Percentiles rank a stretch among this genome's conserved stretches.
phyloP scores from a whole-genome alignment of 768 basidiomycete genomes.

The Rhodotorula diobovata region DNA sequence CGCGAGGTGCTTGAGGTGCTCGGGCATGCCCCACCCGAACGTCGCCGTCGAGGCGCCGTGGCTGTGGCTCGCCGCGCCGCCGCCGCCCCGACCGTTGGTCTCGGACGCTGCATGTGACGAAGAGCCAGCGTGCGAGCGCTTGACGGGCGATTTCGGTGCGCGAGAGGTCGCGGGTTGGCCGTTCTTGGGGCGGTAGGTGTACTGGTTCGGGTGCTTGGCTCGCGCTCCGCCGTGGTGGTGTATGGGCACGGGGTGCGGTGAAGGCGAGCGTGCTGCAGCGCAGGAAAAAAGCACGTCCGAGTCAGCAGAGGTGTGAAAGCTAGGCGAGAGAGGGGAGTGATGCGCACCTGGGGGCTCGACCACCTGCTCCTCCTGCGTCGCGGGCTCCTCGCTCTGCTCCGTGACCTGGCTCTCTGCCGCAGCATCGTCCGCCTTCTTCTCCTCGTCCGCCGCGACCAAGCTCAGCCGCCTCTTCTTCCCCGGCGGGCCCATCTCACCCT shows the following conservation, averaged over 20 bases:
- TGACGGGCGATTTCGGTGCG: conserved; percentile 26
- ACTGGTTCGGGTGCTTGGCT: conserved; percentile 54
- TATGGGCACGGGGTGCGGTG: conserved; percentile 15
- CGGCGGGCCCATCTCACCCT: background rate
- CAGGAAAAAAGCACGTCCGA: background rate
- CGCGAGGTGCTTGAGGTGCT: conserved; percentile 82
- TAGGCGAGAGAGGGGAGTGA: background rate
- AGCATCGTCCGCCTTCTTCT: background rate
- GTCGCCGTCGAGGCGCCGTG: background rate
- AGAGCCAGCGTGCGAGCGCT: conserved; percentile 36
- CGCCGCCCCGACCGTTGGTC: background rate
- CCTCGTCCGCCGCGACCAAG: background rate
- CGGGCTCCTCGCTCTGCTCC: background rate
- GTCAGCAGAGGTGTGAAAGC: background rate
- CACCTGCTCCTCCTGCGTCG: conserved; percentile 7
- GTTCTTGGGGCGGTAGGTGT: conserved; percentile 52
- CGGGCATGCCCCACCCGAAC: conserved; percentile 73
- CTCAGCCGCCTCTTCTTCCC: background rate
- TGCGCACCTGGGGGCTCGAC: conserved; percentile 50
- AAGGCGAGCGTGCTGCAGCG: background rate
- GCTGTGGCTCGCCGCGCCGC: background rate
- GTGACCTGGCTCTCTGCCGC: background rate
- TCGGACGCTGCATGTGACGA: conserved; percentile 47
- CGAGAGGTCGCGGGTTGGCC: background rate
- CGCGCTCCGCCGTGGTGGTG: conserved; percentile 13